Evolutionary conservation across 352 stramenopile genomes (phyloP).

Genomic region (Globisporangium mamillatum): DNA sequence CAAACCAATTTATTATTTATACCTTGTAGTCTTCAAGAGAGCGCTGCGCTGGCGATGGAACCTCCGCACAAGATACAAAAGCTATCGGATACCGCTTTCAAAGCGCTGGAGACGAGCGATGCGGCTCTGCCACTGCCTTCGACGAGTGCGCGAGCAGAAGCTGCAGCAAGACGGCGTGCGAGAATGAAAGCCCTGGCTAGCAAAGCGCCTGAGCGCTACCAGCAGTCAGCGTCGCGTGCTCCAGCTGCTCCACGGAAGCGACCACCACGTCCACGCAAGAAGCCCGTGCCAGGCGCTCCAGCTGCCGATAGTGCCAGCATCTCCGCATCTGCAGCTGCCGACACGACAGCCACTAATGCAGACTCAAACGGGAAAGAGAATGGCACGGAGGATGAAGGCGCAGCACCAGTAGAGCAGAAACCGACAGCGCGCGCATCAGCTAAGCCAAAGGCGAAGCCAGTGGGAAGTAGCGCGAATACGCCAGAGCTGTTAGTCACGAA

Average conservation of each 20-base stretch:
- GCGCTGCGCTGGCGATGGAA: constrained; percentile 18
- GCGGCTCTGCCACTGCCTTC: constrained; percentile 3
- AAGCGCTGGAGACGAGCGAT: constrained; percentile 9
- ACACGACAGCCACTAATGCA: neutral
- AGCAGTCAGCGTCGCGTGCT: constrained; percentile 6
- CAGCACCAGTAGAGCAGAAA: neutral
- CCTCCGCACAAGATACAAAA: constrained; percentile 40
- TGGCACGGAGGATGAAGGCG: constrained; percentile 7
- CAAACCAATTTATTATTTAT: constrained; percentile 1
- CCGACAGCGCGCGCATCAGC: neutral
- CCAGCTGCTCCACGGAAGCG: constrained; percentile 18
- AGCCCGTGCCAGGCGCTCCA: constrained; percentile 4
- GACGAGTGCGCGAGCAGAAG: neutral
- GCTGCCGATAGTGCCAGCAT: neutral
- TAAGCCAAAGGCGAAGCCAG: constrained; percentile 1
- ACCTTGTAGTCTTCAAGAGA: constrained; percentile 13
- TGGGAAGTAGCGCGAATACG: neutral
- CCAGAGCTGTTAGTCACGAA: neutral
- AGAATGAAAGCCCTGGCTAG: constrained; percentile 11
- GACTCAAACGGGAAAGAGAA: constrained; percentile 10
- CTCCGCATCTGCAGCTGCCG: neutral
- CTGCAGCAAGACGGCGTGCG: neutral
- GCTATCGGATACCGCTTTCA: constrained; percentile 30
- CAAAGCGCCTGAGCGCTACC: neutral
- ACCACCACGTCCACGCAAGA: constrained; percentile 18